A percentile compares a stretch with the other conserved stretches of the same genome.
These are phyloP conservation scores for Ceratobasidium sp. DNA, from an alignment of 1,284 basidiomycete species.

Conservation along the genomic window DNA sequence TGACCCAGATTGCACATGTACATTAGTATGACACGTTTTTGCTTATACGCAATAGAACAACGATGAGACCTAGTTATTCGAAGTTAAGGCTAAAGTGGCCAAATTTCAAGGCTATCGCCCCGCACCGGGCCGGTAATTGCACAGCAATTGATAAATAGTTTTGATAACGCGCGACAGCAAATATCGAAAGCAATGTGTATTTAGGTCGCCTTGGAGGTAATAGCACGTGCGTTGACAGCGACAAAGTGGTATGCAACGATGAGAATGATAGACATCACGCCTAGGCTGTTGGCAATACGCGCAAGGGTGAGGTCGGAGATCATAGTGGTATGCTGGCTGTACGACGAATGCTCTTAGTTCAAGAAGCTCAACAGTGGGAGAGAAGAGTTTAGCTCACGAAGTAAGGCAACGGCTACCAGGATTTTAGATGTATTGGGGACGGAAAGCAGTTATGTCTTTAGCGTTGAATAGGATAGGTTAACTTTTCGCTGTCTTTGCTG, in stretches of 20 bases:
- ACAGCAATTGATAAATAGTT: background rate
- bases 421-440: too few species aligned
- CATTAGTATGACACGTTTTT: conserved; percentile 7
- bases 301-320: conserved; percentile 86
- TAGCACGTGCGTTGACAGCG: conserved; percentile 75
- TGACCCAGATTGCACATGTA: conserved; percentile 9
- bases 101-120: background rate
- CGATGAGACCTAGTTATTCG: background rate
- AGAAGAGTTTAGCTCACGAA: conserved; percentile 3
- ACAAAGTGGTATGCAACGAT: conserved; percentile 90
- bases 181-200: conserved; percentile 52
- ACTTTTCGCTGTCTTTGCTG: too few species aligned
- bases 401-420: background rate
- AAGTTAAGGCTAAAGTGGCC: background rate
- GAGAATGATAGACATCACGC: conserved; percentile 83
- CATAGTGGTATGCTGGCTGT: conserved; percentile 55
- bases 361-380: background rate
- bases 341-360: background rate
- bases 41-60: conserved; percentile 10
- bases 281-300: conserved; percentile 85
- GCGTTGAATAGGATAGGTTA: too few species aligned
- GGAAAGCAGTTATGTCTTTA: too few species aligned
- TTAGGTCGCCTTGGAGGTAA: conserved; percentile 50
- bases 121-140: too few species aligned
- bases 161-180: background rate